Conservation (phyloP, 1,139 yeast genomes). For the Meyerozyma elateridarum region DNA sequence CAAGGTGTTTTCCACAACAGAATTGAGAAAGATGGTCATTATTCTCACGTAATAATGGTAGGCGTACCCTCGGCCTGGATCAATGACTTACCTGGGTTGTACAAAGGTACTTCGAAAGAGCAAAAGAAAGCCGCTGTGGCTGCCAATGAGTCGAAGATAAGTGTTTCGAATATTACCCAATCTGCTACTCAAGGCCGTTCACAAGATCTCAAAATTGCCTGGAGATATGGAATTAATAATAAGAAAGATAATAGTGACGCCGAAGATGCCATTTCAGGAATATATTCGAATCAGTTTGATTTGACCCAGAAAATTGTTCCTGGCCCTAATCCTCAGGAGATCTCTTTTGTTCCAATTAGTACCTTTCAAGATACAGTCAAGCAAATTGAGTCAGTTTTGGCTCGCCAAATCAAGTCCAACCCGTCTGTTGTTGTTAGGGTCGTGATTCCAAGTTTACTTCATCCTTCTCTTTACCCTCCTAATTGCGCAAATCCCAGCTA, state of each 20-base stretch:
- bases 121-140: slow-evolving; percentile 56
- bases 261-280: slow-evolving; percentile 30
- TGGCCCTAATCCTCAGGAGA: slow-evolving; percentile 57
- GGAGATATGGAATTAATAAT: slow-evolving; percentile 72
- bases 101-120: slow-evolving; percentile 65
- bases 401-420: slow-evolving; percentile 27
- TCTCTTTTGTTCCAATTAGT: slow-evolving; percentile 47
- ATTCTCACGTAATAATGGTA: slow-evolving; percentile 63
- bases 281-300: slow-evolving; percentile 70
- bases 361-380: slow-evolving; percentile 23
- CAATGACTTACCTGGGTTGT: slow-evolving; percentile 73
- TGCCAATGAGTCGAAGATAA: slow-evolving; percentile 57
- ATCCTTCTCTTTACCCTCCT: slow-evolving; percentile 73
- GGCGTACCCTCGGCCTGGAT: slow-evolving; percentile 64
- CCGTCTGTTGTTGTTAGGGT: slow-evolving; percentile 53
- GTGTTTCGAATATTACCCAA: slow-evolving; percentile 58
- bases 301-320: slow-evolving; percentile 68
- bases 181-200: slow-evolving; percentile 21
- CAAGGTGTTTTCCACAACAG: slow-evolving; percentile 77
- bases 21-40: slow-evolving; percentile 23
- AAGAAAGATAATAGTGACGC: slow-evolving; percentile 16
- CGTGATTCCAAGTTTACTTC: slow-evolving; percentile 69
- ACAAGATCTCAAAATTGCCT: slow-evolving; percentile 70
- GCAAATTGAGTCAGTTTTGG: slow-evolving; percentile 40
- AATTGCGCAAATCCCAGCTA: slow-evolving; percentile 42